Base-by-base conservation (phyloP, 2,329 filamentous ascomycete genomes). In the Xylaria sp. region DNA sequence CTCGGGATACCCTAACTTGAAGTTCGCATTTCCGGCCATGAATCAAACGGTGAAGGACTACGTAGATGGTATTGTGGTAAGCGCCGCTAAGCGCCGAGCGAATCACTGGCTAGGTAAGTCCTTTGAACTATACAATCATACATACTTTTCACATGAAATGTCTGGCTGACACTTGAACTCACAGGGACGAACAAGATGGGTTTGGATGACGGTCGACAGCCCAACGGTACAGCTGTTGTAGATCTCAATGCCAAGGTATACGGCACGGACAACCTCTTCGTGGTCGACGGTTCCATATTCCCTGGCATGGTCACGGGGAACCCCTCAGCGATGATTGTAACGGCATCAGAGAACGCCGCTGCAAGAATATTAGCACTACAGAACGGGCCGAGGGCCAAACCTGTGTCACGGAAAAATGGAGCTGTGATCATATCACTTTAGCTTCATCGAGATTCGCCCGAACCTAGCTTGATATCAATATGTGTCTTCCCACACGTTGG, bases 281-380 rank as follows among this genome's bases (percentile, higher is more conserved):
- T 92, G 18, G 88, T 92, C 3, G 90, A 92, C 74, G 90, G 87
- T 1, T 88, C 87, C 68, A 89, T 92, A 74, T 91, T 92, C 81
- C 90, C 91, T 0, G 90, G 91, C 69, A 87, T 92, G 76, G 85
- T 89, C 1, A 90, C 89, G 0, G 89, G 89, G 34, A 93, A 93
- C 80, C 91, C 91, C 0, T 79, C 80, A 12, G 77, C 80, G 15
- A 82, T 82, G 75, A 82, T 83, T 63, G 79, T 83, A 51, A 77
- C 80, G 1, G 80, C 80, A 12, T 76, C 81, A 23, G 82, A 83
- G 75, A 78, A 79, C 25, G 82, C 82, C 3, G 77, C 79, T 34
- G 72, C 74, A 55, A 75, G 76, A 54, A 76, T 80, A 63, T 73
- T 72, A 72, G 78, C 57, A 32, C 73, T 85, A 15, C 56, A 65